phyloP scores from a whole-genome alignment of 2,329 filamentous ascomycete genomes.

The Talaromyces sp. region DNA sequence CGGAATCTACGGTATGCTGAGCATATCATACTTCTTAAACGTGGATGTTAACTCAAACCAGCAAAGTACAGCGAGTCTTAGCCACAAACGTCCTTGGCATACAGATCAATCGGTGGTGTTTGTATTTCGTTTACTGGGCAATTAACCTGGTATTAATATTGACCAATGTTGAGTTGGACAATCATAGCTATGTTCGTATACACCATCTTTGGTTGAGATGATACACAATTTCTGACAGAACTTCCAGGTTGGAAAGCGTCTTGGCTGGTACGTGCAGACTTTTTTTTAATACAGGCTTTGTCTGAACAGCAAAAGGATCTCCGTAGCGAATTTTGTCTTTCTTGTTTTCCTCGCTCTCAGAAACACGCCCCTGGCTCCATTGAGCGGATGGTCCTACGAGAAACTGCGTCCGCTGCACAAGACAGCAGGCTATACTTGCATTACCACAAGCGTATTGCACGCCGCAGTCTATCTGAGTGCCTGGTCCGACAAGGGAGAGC shows the following conservation, averaged over 20 bases:
- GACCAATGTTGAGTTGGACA: neutral
- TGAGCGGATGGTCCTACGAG: slow-evolving; percentile 14
- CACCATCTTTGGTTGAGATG: neutral
- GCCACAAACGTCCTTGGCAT: neutral
- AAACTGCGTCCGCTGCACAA: slow-evolving; percentile 16
- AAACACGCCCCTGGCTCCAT: slow-evolving; percentile 13
- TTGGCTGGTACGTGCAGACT: neutral
- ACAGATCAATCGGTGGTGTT: neutral
- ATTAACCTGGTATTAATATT: neutral
- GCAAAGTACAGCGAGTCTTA: neutral
- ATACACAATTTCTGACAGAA: neutral
- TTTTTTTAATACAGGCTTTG: too few species aligned
- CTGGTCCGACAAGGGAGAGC: neutral
- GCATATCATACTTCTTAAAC: neutral
- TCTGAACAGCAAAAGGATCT: slow-evolving; percentile 9
- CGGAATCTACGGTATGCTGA: neutral
- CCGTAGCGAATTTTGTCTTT: slow-evolving; percentile 12
- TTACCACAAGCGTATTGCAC: slow-evolving; percentile 7
- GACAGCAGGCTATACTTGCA: slow-evolving; percentile 15
- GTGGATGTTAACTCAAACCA: neutral
- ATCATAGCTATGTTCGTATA: neutral
- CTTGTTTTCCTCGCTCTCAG: slow-evolving; percentile 14
- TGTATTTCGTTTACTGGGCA: neutral
- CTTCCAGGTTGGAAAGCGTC: neutral
- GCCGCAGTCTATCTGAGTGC: slow-evolving; percentile 5